Base-by-base conservation (phyloP, 1,284 basidiomycete species). In the Sphaerobolus stellatus region DNA sequence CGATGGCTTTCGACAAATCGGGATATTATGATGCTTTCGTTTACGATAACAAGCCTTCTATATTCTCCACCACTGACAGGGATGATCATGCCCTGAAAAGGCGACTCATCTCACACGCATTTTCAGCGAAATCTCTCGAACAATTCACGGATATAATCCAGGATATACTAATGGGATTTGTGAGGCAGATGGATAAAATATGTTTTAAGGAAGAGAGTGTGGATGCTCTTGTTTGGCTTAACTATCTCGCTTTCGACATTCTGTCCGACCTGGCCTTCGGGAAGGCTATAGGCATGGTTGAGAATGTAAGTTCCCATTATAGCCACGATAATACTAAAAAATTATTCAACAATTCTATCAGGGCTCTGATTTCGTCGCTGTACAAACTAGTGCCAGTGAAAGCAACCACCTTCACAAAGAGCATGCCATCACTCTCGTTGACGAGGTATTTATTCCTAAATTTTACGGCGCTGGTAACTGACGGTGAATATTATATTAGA, bases 201-300 rank as follows among this genome's bases (percentile, higher is more conserved):
- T 61, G 48, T 29, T 18, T 13, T 14, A 34, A 34, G 59, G 58
- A 43, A 11, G 56, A 59, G 16, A 50, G 57, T 29, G 52, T 66
- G 38, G 62, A 72, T 51, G 62, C 61, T 18, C 46, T 66, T 11
- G 38, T 59, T 53, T 73, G 71, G 73, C 64, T 76, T 58, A 76
- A 77, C 65, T 78, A 70, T 56, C 68, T 75, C 47, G 72, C 77
- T 13, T 80, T 79, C 59, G 75, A 77, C 59, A 68, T 71, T 16
- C 64, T 74, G 41, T 73, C 72, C 7, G 73, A 75, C 52, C 63
- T 79, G 16, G 69, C 70, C 0, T 75, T 76, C 56, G 75, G 75
- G 1, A 62, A 70, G 54, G 62, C 73, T 3, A 75, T 80, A 56
- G 75, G 74, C 18, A 78, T 80, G 76, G 61, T 79, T 33, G 70